phyloP scores from a whole-genome alignment of 2,329 filamentous ascomycete genomes.

The Beauveria sp. region DNA sequence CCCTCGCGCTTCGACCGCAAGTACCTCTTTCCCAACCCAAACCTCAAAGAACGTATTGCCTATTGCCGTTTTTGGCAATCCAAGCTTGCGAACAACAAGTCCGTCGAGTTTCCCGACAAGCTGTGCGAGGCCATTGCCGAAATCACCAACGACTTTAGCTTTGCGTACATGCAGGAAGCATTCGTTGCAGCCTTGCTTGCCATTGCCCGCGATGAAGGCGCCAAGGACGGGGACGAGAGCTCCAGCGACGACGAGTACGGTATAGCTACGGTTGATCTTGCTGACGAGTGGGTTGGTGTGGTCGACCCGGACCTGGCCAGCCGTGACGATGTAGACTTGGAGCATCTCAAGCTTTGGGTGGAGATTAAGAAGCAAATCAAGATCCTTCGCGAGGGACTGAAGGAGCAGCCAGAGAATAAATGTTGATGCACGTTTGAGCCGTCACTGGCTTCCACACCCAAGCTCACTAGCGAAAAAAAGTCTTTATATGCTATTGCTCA shows the following conservation, averaged over 20 bases:
- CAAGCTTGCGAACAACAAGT: slow-evolving; percentile 47
- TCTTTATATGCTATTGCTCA: neutral
- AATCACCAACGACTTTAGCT: slow-evolving; percentile 58
- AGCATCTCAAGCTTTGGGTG: slow-evolving; percentile 48
- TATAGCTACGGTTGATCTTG: slow-evolving; percentile 21
- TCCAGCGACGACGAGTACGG: slow-evolving; percentile 19
- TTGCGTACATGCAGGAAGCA: slow-evolving; percentile 63
- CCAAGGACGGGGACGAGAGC: slow-evolving; percentile 18
- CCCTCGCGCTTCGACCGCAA: slow-evolving; percentile 61
- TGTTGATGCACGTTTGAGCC: neutral
- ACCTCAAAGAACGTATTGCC: slow-evolving; percentile 42
- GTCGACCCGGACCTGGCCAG: slow-evolving; percentile 12
- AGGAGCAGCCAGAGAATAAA: slow-evolving; percentile 21
- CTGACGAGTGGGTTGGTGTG: slow-evolving; percentile 32
- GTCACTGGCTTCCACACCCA: neutral
- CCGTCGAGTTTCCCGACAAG: slow-evolving; percentile 52
- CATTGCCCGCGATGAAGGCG: slow-evolving; percentile 36
- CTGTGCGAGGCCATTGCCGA: slow-evolving; percentile 51
- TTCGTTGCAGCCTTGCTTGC: slow-evolving; percentile 57
- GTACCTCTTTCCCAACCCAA: slow-evolving; percentile 55
- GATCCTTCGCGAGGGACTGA: slow-evolving; percentile 53
- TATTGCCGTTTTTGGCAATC: slow-evolving; percentile 58
- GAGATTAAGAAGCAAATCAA: slow-evolving; percentile 57
- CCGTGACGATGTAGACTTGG: slow-evolving; percentile 33
- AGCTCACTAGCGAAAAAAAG: no score